A percentile compares a stretch with the other conserved stretches of the same genome.
phyloP scores from a whole-genome alignment of 2,329 filamentous ascomycete genomes.

The Xylaria polymorpha region DNA sequence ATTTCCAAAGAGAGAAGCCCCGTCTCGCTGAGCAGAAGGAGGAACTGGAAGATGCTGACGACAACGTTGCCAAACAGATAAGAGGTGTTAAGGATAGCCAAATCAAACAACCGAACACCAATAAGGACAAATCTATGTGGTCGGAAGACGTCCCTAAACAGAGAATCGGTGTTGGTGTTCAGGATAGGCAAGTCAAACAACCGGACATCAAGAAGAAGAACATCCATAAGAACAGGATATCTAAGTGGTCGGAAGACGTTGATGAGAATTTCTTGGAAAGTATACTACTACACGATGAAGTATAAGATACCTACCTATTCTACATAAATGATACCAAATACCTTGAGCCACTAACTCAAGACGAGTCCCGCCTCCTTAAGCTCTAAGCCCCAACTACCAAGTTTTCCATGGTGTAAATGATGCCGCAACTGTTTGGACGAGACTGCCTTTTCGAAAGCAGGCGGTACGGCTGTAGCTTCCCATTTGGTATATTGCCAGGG shows the following conservation, averaged over 20 bases:
- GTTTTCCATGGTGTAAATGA: slow-evolving; percentile 4
- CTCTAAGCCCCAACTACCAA: not conserved
- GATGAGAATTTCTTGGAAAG: no score
- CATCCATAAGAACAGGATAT: no score
- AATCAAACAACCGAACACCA: not conserved
- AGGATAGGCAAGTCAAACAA: not conserved
- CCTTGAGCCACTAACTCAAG: slow-evolving; percentile 7
- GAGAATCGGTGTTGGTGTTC: no score
- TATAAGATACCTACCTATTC: not conserved
- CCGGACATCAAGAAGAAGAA: not conserved
- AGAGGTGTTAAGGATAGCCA: not conserved
- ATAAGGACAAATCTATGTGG: no score
- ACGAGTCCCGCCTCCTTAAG: slow-evolving; percentile 24
- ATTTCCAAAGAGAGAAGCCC: slow-evolving; percentile 41
- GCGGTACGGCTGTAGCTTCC: slow-evolving; percentile 13
- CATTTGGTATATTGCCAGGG: slow-evolving; percentile 4
- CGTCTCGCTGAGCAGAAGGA: not conserved
- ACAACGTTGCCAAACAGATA: not conserved
- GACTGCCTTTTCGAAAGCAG: not conserved
- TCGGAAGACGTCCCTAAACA: no score
- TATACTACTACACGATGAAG: no score
- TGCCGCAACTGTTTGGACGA: not conserved
- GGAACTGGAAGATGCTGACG: slow-evolving; percentile 3
- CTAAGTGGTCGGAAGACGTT: no score
- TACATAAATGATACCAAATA: slow-evolving; percentile 25